Evolutionary conservation across 2,329 filamentous ascomycete species (phyloP).

Genomic region (Fusarium aywerte): DNA sequence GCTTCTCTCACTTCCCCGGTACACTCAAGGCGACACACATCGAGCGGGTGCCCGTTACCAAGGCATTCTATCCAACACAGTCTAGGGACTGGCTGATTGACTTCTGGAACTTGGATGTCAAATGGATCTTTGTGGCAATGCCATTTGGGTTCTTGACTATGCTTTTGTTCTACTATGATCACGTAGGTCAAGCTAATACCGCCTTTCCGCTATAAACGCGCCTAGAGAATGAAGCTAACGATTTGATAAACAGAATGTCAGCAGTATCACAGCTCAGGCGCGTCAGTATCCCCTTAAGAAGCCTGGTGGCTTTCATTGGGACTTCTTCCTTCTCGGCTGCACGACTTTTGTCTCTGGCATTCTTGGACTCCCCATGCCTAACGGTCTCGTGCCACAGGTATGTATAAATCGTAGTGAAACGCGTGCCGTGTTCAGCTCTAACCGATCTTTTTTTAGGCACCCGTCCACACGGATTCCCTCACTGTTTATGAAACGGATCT

Average conservation of each 20-base stretch:
- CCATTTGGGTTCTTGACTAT: constrained; percentile 4
- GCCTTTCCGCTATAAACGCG: neutral
- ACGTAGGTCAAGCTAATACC: neutral
- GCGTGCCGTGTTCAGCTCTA: fast-evolving
- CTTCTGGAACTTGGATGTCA: neutral
- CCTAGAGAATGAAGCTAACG: neutral
- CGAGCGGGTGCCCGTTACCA: neutral
- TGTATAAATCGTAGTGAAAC: fast-evolving
- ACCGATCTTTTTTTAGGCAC: neutral
- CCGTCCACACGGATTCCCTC: neutral
- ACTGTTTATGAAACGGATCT: neutral
- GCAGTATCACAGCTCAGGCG: constrained; percentile 3
- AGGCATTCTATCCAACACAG: neutral
- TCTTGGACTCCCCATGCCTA: neutral
- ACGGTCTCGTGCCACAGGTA: neutral
- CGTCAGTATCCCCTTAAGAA: constrained; percentile 2
- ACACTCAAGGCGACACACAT: neutral
- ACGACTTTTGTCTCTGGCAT: constrained; percentile 5
- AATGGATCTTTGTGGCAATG: neutral
- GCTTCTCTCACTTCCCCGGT: constrained; percentile 5
- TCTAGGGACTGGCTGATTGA: neutral
- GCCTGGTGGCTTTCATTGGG: constrained; percentile 7
- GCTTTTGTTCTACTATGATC: constrained; percentile 9
- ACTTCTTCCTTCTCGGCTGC: constrained; percentile 1
- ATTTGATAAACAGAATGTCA: neutral